Conservation (phyloP, 106 monocot genomes). For the Dendrobium catenatum region DNA sequence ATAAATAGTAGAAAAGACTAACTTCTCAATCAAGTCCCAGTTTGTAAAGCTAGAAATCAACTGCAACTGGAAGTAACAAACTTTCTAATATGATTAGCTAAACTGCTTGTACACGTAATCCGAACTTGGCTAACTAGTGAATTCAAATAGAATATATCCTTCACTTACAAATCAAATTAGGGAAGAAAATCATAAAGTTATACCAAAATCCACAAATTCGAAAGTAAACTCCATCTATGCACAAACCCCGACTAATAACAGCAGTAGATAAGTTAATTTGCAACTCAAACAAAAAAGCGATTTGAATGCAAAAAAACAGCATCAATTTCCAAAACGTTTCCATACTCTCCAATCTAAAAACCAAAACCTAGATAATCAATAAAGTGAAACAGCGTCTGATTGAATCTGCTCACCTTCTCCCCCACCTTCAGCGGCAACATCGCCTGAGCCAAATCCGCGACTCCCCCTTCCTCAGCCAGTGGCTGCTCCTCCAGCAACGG, state of each 20-base stretch:
- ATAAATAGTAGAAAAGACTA: neutral
- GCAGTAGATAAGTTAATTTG: neutral
- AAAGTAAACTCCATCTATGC: neutral
- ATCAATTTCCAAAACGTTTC: neutral
- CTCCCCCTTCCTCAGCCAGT: neutral
- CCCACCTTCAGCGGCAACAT: neutral
- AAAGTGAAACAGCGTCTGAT: neutral
- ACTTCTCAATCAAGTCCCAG: neutral
- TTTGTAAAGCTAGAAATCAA: neutral
- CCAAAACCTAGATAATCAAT: neutral
- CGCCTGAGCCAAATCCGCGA: neutral
- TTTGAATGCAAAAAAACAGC: neutral
- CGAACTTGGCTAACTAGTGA: neutral
- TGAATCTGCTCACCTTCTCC: neutral
- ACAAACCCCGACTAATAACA: neutral
- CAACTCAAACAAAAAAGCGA: neutral
- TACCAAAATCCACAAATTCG: neutral
- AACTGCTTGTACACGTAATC: neutral
- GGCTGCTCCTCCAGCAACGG: neutral
- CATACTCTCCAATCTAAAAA: neutral
- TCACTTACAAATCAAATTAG: neutral
- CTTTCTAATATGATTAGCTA: neutral
- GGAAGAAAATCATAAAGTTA: neutral
- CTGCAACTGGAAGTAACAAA: neutral
- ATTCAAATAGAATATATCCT: neutral